phyloP scores from a whole-genome alignment of 805 yeast species.

The Candida odintsovae region DNA sequence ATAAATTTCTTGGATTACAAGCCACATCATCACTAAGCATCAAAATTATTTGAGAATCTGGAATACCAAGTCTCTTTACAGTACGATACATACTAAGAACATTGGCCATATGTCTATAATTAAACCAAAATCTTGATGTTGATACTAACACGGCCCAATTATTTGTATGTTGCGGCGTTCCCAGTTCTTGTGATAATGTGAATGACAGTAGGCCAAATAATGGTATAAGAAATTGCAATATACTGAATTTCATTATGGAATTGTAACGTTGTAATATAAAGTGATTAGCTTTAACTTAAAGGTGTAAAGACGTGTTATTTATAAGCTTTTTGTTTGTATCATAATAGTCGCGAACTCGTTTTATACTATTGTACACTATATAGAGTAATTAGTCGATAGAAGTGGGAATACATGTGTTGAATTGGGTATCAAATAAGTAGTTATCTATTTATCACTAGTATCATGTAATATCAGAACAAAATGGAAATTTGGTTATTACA shows the following conservation, averaged over 20 bases:
- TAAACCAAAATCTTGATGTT: constrained; percentile 97
- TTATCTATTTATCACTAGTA: too few relatives aligned
- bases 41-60: constrained; percentile 93
- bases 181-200: not conserved
- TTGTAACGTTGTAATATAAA: too few relatives aligned
- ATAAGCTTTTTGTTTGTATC: too few relatives aligned
- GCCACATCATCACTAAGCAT: constrained; percentile 98
- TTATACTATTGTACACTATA: too few relatives aligned
- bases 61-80: constrained; percentile 92
- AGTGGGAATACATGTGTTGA: too few relatives aligned
- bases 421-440: too few relatives aligned
- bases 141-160: constrained; percentile 87
- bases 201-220: not conserved
- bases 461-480: too few relatives aligned
- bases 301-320: too few relatives aligned
- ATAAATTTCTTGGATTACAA: constrained; percentile 92
- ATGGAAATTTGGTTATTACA: too few relatives aligned
- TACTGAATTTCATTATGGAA: not conserved
- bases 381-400: not conserved
- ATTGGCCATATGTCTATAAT: constrained; percentile 96
- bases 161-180: constrained; percentile 46
- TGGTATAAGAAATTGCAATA: not conserved
- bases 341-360: not conserved
- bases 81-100: constrained; percentile 92
- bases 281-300: too few relatives aligned